Evolutionary conservation across 1,139 yeast species (phyloP), one percentile per base, ranked within the genome.

Genomic region (Lodderomyces theae): DNA sequence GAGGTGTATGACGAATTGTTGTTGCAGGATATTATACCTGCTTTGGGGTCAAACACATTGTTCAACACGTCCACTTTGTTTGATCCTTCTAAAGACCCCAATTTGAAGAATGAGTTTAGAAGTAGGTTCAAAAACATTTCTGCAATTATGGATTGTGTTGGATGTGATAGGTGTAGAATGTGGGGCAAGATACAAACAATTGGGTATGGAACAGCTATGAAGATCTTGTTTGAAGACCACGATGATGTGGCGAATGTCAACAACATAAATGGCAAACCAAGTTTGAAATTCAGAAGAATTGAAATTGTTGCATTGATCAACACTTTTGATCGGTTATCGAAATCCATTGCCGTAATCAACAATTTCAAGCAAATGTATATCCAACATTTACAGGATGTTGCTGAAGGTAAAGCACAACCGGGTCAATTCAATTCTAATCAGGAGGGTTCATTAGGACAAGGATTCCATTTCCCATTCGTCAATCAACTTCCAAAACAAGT

Each of bases 151-250:
- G 96, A 92, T 63, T 92, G 98, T 69, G 97, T 92, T 37, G 97
- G 96, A 29, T 92, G 98, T 67, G 98, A 92, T 61, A 77, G 97
- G 59, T 92, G 98, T 62, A 79, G 97, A 57, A 72, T 94, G 66
- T 92, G 98, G 98, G 98, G 98, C 13, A 92, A 94, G 63, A 77
- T 92, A 21, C 98, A 92, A 67, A 88, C 96, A 1, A 88, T 94
- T 16, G 98, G 98, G 19, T 92, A 92, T 60, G 98, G 97, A 18
- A 92, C 98, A 15, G 95, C 97, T 2, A 74, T 94, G 57, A 92
- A 92, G 63, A 76, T 90, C 19, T 68, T 92, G 46, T 88, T 92
- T 58, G 98, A 92, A 60, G 76, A 85, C 45, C 82, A 79, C 26
- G 72, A 68, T 9, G 57, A 55, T 19, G 22, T 19, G 8, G 5